Evolutionary conservation across 108 stramenopile species (phyloP).

Genomic region (Cyclostephanos invisitatus): DNA sequence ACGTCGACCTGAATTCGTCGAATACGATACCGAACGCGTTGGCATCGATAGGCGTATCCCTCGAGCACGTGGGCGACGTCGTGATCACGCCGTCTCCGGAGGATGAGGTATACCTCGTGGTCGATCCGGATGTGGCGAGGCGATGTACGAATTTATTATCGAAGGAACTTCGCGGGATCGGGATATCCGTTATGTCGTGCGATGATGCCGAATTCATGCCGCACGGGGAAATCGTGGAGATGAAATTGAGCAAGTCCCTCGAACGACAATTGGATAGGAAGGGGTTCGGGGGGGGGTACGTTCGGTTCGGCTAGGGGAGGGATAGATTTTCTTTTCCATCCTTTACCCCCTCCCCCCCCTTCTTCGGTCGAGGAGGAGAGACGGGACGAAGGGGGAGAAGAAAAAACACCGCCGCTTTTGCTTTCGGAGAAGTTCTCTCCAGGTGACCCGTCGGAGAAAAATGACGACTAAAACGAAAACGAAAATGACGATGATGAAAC

Average conservation of each 20-base stretch:
- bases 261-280: constrained; percentile 44
- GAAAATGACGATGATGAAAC: too few relatives aligned
- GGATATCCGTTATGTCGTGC: constrained; percentile 20
- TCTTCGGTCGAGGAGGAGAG: too few relatives aligned
- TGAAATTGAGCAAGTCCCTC: constrained; percentile 44
- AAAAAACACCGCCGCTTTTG: too few relatives aligned
- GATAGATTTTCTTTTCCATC: not conserved
- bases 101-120: constrained; percentile 34
- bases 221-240: constrained; percentile 41
- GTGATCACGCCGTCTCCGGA: constrained; percentile 20
- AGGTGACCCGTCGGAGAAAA: too few relatives aligned
- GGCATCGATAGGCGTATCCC: constrained; percentile 35
- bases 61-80: constrained; percentile 50
- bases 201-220: constrained; percentile 50
- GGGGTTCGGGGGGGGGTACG: constrained; percentile 39
- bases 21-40: constrained; percentile 44
- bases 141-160: constrained; percentile 38
- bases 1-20: constrained; percentile 41
- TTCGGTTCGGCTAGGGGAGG: constrained; percentile 19
- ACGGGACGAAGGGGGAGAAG: too few relatives aligned
- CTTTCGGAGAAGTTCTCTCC: too few relatives aligned
- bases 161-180: constrained; percentile 42
- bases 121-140: constrained; percentile 39
- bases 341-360: too few relatives aligned
- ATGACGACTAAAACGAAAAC: too few relatives aligned